A percentile compares a stretch with the other conserved stretches of the same genome.
Evolutionary conservation across 139 green algal genomes (phyloP).

Genomic region (Micractinium conductrix): DNA sequence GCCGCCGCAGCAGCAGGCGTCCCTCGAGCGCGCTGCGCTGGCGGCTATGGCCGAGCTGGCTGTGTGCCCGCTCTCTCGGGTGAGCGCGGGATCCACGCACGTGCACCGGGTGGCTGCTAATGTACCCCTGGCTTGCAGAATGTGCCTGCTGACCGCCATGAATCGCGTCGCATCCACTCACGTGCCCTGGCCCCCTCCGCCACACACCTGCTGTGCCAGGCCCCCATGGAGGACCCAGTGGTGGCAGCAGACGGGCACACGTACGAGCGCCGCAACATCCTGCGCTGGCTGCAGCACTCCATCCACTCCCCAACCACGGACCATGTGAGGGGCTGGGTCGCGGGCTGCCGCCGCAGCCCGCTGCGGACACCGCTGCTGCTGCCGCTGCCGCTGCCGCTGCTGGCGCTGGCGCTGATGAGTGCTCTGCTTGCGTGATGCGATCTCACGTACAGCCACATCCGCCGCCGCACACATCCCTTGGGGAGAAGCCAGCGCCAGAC

Average conservation of each 20-base stretch:
- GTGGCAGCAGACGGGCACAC: slow-evolving; percentile 18
- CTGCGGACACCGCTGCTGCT: too few species aligned
- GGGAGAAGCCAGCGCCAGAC: too few species aligned
- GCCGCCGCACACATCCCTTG: too few species aligned
- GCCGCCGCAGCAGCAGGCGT: neutral
- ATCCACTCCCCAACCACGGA: neutral
- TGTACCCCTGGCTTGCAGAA: too few species aligned
- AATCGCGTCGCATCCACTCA: neutral
- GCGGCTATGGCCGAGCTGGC: neutral
- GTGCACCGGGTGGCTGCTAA: too few species aligned
- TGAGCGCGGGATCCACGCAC: too few species aligned
- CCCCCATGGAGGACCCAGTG: neutral
- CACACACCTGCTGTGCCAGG: neutral
- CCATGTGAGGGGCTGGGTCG: neutral
- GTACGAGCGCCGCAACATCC: slow-evolving; percentile 1
- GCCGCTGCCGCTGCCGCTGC: too few species aligned
- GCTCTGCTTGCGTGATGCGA: too few species aligned
- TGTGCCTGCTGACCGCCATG: too few species aligned
- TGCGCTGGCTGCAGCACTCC: neutral
- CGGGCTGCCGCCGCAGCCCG: too few species aligned
- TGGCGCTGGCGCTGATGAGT: too few species aligned
- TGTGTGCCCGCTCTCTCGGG: neutral
- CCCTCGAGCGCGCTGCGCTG: neutral
- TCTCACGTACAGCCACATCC: too few species aligned
- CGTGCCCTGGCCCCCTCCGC: neutral